Conservation (phyloP, 371 early-diverging fungal species). For the Mortierella sp. region DNA sequence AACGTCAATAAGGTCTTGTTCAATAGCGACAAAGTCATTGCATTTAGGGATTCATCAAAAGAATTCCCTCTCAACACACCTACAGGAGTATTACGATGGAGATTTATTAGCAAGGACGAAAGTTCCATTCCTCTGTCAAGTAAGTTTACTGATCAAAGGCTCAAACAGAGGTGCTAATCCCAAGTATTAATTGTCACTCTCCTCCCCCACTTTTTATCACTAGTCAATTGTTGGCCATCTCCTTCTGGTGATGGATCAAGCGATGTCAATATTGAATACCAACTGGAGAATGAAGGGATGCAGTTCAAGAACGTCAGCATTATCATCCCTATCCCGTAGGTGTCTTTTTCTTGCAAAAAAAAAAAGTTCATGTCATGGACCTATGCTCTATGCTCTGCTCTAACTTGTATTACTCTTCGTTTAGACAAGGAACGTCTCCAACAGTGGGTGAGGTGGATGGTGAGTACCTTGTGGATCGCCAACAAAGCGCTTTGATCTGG, state of each 20-base stretch:
- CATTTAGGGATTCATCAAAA: conserved; percentile 83
- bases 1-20: conserved; percentile 94
- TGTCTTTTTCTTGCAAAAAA: background rate
- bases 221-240: conserved; percentile 97
- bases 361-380: background rate
- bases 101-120: conserved; percentile 84
- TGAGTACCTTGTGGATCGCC: conserved; percentile 79
- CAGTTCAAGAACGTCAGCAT: conserved; percentile 88
- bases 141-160: conserved; percentile 51
- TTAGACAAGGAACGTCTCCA: conserved; percentile 74
- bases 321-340: conserved; percentile 91
- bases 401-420: conserved; percentile 1
- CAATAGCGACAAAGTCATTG: conserved; percentile 74
- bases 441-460: conserved; percentile 87
- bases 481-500: conserved; percentile 85
- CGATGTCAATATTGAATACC: conserved; percentile 96
- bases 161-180: background rate
- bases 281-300: conserved; percentile 79
- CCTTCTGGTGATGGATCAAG: conserved; percentile 87
- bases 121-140: conserved; percentile 86
- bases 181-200: background rate
- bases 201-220: background rate
- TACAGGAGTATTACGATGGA: conserved; percentile 92
- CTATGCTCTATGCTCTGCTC: background rate
- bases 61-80: conserved; percentile 91